Conservation (phyloP, 495 filamentous ascomycete species). For the Hypoxylon crocopeplum region DNA sequence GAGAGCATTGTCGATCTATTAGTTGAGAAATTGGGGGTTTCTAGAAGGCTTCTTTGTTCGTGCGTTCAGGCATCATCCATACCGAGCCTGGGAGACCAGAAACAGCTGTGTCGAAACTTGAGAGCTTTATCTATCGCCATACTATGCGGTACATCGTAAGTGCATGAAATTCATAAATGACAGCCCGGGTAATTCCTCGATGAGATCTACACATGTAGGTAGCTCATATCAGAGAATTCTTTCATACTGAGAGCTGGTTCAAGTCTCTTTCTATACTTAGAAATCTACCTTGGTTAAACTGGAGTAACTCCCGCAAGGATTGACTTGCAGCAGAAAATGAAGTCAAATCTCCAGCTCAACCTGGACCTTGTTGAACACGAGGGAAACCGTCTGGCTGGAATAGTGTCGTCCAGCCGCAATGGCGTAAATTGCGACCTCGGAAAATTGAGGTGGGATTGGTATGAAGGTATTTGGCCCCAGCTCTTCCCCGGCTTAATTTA, state of each 20-base stretch:
- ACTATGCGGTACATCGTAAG: too few relatives aligned
- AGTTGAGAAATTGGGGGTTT: slow-evolving; percentile 15
- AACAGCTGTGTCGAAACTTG: too few relatives aligned
- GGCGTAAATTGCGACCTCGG: slow-evolving; percentile 34
- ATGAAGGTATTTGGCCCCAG: neutral
- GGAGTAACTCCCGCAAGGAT: too few relatives aligned
- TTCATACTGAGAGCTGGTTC: too few relatives aligned
- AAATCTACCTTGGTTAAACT: too few relatives aligned
- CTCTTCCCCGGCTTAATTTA: slow-evolving; percentile 10
- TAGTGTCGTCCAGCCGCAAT: slow-evolving; percentile 28
- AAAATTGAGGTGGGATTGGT: slow-evolving; percentile 19
- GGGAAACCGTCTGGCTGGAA: slow-evolving; percentile 11
- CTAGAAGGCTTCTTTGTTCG: slow-evolving; percentile 31
- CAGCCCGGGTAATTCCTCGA: too few relatives aligned
- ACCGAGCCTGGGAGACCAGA: slow-evolving; percentile 7
- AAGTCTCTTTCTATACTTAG: too few relatives aligned
- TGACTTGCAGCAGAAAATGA: too few relatives aligned
- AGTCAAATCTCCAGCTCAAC: slow-evolving; percentile 15
- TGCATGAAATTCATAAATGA: slow-evolving; percentile 24
- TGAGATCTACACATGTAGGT: too few relatives aligned
- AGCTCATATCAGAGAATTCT: too few relatives aligned
- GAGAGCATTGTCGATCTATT: neutral
- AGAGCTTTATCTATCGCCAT: too few relatives aligned
- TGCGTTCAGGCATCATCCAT: slow-evolving; percentile 25
- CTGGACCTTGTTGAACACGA: slow-evolving; percentile 16